Evolutionary conservation across 805 yeast species (phyloP).

Genomic region (Candida oleophila): DNA sequence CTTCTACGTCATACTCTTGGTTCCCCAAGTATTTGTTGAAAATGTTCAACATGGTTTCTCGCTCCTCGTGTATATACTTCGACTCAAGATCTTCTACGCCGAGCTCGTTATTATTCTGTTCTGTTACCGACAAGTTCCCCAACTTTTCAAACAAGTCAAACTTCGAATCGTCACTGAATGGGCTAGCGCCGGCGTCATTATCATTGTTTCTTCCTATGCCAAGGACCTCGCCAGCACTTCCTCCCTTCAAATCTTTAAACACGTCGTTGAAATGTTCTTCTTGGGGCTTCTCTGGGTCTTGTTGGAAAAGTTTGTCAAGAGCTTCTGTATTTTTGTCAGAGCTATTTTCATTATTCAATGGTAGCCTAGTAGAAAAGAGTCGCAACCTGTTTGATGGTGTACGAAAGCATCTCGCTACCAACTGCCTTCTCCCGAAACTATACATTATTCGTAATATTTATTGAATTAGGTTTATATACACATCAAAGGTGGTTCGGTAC

Average conservation of each 20-base stretch:
- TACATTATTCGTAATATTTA: background rate
- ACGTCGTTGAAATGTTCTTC: background rate
- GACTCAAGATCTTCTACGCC: constrained; percentile 2
- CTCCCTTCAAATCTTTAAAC: background rate
- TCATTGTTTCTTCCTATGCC: background rate
- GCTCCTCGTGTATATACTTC: constrained; percentile 18
- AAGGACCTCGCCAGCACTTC: constrained; percentile 5
- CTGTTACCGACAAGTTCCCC: constrained; percentile 9
- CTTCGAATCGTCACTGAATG: background rate
- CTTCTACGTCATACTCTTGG: background rate
- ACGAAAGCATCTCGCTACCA: background rate
- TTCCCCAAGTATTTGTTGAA: constrained; percentile 21
- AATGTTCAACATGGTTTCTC: constrained; percentile 21
- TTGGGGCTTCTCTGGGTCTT: constrained; percentile 6
- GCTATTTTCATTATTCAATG: too few species aligned
- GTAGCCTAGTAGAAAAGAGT: too few species aligned
- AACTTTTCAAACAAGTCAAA: background rate
- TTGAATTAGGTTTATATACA: background rate
- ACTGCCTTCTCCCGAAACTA: background rate
- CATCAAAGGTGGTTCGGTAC: background rate
- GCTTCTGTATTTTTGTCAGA: constrained; percentile 1
- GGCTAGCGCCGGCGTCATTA: background rate
- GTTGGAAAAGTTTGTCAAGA: constrained; percentile 13
- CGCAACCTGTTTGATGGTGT: too few species aligned
- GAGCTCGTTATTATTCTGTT: constrained; percentile 8